A percentile compares a stretch with the other conserved stretches of the same genome.
phyloP scores from a whole-genome alignment of 1,139 yeast species.

The Taiozyma onychis region DNA sequence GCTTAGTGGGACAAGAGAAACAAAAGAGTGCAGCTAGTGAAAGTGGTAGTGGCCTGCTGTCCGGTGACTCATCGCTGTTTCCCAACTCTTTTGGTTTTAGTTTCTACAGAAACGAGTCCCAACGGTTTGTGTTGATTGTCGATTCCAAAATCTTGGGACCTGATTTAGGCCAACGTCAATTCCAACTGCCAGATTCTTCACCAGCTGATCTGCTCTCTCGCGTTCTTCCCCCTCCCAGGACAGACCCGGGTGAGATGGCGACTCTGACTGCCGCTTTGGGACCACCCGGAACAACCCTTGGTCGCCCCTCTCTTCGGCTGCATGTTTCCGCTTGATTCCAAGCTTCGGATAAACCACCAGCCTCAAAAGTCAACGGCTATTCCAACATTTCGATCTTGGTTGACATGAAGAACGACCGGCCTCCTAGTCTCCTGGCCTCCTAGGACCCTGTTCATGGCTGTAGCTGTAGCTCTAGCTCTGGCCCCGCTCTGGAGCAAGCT shows the following conservation, averaged over 20 bases:
- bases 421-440: background rate
- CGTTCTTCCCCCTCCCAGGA: background rate
- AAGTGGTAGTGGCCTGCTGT: background rate
- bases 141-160: too few species aligned
- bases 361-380: too few species aligned
- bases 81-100: too few species aligned
- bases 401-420: background rate
- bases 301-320: background rate
- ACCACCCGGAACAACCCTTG: background rate
- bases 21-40: background rate
- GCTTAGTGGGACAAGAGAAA: background rate
- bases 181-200: background rate
- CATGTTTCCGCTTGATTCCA: background rate
- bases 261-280: background rate
- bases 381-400: too few species aligned
- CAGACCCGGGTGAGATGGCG: background rate
- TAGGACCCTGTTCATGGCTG: too few species aligned
- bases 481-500: background rate
- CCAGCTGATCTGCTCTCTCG: background rate
- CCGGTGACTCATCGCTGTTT: background rate
- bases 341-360: background rate
- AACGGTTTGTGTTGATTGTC: too few species aligned
- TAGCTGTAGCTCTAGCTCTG: background rate
- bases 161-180: too few species aligned
- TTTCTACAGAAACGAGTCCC: background rate